Evolutionary conservation across 2,329 filamentous ascomycete genomes (phyloP), one percentile per base, ranked within the genome.

Genomic region (Lachnellula occidentalis): DNA sequence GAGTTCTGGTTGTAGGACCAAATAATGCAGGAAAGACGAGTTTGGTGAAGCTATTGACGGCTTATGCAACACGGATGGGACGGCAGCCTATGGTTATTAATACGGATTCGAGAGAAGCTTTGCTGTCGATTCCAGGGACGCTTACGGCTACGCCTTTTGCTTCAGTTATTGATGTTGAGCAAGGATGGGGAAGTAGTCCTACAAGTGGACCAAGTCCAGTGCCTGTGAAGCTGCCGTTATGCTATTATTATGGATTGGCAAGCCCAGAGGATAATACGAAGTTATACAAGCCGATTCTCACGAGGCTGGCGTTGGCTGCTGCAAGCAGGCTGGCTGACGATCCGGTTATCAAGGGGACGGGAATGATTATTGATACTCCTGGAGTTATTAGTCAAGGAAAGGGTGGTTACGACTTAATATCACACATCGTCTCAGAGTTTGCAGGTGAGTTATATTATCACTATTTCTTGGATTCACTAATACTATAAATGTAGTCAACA

Each of bases 151-250:
- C 88, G n/a, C 88, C 90, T 4, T 91, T 95, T 67, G 88, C 88
- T 9, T 90, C 88, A 0, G 82, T 95, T 64, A 82, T 97, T 73
- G 92, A 97, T 70, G 79, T 95, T 24, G 88, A 92, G 65, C 86
- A 90, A 58, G 90, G 88, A 19, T 96, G 91, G 85, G 94, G 94
- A 9, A 90, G 82, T 61, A 92, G 90, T 63, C 92, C 92, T 0
- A 95, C 92, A 64, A 95, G 88, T 61, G 94, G 92, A 0, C 92
- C 94, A 0, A 94, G 87, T 63, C 82, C 85, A 0, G 85, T 95
- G 17, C 92, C 92, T 0, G 90, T 96, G 50, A 97, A 96, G 75
- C 78, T 96, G 64, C 94, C 94, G 5, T 74, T 99, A 51, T 90
- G 92, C 27, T 95, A 96, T 69, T 90, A 91, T 71, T 95, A 89